Base-by-base conservation (phyloP, 345 rosid genomes). In the Laguncularia racemosa region DNA sequence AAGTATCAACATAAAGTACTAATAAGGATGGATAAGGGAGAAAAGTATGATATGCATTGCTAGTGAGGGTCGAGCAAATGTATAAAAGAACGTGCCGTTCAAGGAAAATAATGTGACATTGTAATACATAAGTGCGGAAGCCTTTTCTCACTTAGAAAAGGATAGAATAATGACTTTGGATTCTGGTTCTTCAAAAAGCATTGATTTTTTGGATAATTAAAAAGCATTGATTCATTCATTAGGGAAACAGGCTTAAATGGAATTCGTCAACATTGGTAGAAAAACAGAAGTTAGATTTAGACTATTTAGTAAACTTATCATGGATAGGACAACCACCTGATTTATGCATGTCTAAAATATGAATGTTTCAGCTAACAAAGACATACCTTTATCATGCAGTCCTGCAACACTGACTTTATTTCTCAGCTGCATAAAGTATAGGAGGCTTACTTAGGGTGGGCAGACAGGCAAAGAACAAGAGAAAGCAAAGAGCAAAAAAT, bases 321-420 rank as follows among this genome's bases (percentile, higher is more conserved):
- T 13, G 53, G 21, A 50, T 16, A 14, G 21, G 20, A 14, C 2
- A 21, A 50, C 18, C 20, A 23, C 28, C 28, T 23, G 5, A 23
- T 46, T 45, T n/a, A 12, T 20, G 43, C 52, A 44, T 48, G 4
- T 26, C 9, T 33, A 33, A 46, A 15, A 40, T 49, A 33, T 15
- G 20, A 26, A 20, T 10, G 40, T 19, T 26, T 44, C 16, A 14
- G 43, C 3, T 4, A 50, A 46, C 21, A 14, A 40, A 64, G 53
- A 66, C 77, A 58, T 38, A 85, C 97, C 99, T 85, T 93, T 93
- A 72, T 93, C 97, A 67, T 89, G 98, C 71, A 89, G 56, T 53
- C 96, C 93, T 14, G 84, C 96, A n/a, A 92, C 58, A 68, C 71
- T 68, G 50, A 80, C 68, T 75, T 86, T 82, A 72, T 75, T 84